phyloP scores from a whole-genome alignment of 352 stramenopile species.

The Phytopythium aichiense region DNA sequence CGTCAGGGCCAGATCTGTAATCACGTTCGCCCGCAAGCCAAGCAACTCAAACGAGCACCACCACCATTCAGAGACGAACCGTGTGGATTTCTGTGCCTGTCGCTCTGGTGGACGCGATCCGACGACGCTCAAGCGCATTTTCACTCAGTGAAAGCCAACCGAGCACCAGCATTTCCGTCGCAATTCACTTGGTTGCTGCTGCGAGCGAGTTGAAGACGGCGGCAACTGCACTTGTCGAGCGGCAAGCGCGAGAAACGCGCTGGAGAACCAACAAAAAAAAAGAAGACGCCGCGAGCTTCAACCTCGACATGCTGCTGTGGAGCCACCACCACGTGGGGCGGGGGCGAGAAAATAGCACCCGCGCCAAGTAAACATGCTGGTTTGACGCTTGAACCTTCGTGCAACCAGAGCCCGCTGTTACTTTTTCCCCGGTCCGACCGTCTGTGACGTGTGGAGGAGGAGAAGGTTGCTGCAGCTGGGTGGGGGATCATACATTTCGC shows the following conservation, averaged over 20 bases:
- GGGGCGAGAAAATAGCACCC: not conserved
- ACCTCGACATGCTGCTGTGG: not conserved
- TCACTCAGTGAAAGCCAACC: not conserved
- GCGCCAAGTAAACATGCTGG: not conserved
- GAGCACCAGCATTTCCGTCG: not conserved
- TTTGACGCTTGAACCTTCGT: conserved; percentile 2
- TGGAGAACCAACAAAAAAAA: not conserved
- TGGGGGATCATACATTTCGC: not conserved
- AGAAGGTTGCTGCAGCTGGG: not conserved
- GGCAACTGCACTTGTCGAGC: not conserved
- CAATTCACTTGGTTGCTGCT: not conserved
- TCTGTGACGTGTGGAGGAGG: conserved; percentile 1
- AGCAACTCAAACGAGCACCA: not conserved
- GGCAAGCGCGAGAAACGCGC: not conserved
- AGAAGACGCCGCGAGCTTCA: conserved; percentile 3
- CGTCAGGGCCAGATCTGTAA: not conserved
- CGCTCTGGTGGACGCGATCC: not conserved
- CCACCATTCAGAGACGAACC: not conserved
- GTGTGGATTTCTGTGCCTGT: not conserved
- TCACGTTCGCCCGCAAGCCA: not conserved
- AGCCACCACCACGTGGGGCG: not conserved
- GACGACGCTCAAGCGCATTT: not conserved
- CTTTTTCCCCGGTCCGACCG: not conserved
- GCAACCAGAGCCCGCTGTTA: not conserved
- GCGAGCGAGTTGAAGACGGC: not conserved